These are phyloP conservation scores for Debaryomycetaceae sp. DNA, from an alignment of 1,139 yeast species.

Conservation along the genomic window DNA sequence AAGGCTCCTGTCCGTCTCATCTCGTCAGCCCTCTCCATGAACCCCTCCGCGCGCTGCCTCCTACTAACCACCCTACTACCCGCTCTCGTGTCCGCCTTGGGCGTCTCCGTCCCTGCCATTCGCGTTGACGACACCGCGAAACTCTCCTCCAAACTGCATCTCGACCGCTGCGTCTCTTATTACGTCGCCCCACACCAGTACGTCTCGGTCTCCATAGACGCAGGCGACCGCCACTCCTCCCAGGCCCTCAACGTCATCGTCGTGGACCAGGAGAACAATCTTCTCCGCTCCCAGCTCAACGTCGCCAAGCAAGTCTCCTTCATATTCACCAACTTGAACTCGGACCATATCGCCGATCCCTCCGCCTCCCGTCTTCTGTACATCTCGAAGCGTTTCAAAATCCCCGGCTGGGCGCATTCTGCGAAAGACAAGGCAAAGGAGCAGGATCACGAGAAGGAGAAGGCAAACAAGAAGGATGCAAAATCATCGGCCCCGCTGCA, in stretches of 20 bases:
- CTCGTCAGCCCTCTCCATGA: neutral
- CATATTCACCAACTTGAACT: constrained; percentile 23
- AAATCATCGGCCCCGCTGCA: constrained; percentile 1
- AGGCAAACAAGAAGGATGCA: neutral
- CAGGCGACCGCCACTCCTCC: constrained; percentile 21
- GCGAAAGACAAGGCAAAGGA: neutral
- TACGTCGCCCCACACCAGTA: constrained; percentile 28
- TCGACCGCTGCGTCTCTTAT: constrained; percentile 29
- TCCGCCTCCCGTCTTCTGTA: neutral
- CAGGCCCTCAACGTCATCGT: constrained; percentile 27
- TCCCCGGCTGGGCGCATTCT: neutral
- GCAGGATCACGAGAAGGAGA: neutral
- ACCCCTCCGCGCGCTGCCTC: neutral
- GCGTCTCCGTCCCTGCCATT: constrained; percentile 13
- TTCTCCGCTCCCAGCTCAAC: constrained; percentile 21
- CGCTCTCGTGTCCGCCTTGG: constrained; percentile 8
- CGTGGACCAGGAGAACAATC: constrained; percentile 27
- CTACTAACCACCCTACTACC: constrained; percentile 3
- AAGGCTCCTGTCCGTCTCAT: no score
- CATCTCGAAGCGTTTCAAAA: neutral
- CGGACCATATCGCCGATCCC: constrained; percentile 6
- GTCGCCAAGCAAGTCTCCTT: constrained; percentile 18
- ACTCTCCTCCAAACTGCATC: constrained; percentile 17
- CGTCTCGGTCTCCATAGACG: constrained; percentile 19
- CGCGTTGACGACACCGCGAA: constrained; percentile 14